These are phyloP conservation scores for Pleoardoris graminearum DNA, from an alignment of 2,329 filamentous ascomycete species.

Conservation along the genomic window DNA sequence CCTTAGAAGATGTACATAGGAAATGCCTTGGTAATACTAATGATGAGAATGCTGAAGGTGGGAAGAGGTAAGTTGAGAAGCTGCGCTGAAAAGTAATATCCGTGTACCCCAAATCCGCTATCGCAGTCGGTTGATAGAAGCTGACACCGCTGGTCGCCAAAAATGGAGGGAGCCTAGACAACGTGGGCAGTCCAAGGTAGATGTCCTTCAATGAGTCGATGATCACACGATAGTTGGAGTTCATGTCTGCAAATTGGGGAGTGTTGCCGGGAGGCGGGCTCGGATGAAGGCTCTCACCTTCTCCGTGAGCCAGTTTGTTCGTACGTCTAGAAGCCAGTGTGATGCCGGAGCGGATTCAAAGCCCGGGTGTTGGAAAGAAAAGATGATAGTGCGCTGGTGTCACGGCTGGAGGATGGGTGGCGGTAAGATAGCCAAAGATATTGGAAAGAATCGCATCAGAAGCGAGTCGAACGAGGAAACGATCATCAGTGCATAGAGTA, in stretches of 20 bases:
- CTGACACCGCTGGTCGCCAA: conserved; percentile 20
- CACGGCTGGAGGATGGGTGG: conserved; percentile 24
- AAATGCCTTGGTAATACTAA: conserved; percentile 48
- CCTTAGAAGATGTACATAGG: conserved; percentile 41
- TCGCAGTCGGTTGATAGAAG: conserved; percentile 34
- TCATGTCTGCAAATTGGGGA: conserved; percentile 43
- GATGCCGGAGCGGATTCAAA: conserved; percentile 17
- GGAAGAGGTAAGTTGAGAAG: conserved; percentile 19
- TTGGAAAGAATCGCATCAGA: conserved; percentile 10
- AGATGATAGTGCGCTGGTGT: conserved; percentile 17
- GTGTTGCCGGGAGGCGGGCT: conserved; percentile 50
- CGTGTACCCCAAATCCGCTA: conserved; percentile 19
- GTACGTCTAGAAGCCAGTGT: conserved; percentile 21
- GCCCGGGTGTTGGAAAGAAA: conserved; percentile 18
- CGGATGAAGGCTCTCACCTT: conserved; percentile 55
- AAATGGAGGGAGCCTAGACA: conserved; percentile 51
- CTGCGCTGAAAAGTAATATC: conserved; percentile 18
- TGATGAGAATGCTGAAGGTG: conserved; percentile 50
- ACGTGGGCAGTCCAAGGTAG: conserved; percentile 54
- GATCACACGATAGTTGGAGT: conserved; percentile 55
- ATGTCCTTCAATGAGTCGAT: conserved; percentile 54
- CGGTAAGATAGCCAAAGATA: conserved; percentile 16
- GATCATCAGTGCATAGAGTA: conserved; percentile 16
- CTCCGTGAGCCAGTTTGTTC: conserved; percentile 32
- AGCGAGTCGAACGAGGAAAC: conserved; percentile 20